Conservation (phyloP, 1,139 yeast species). For the Yamadazyma triangularis region DNA sequence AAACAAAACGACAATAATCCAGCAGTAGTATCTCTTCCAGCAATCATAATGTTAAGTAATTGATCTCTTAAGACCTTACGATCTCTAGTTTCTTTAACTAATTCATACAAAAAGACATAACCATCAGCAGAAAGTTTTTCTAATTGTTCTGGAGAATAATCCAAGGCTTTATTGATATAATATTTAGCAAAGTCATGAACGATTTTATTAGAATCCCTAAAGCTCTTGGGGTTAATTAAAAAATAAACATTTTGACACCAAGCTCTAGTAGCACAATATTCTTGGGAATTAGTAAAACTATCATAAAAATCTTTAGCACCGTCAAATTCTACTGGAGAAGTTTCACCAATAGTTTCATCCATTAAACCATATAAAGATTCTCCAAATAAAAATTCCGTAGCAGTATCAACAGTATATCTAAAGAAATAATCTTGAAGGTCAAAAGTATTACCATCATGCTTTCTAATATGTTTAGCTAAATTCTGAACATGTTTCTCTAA, state of each 20-base stretch:
- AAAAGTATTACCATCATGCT: slow-evolving; percentile 18
- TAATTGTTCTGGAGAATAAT: slow-evolving; percentile 16
- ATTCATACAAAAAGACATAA: slow-evolving; percentile 22
- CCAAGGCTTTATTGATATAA: slow-evolving; percentile 26
- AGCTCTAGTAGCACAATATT: slow-evolving; percentile 22
- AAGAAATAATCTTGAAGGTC: slow-evolving; percentile 33
- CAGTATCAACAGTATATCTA: slow-evolving; percentile 34
- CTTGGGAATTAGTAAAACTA: slow-evolving; percentile 25
- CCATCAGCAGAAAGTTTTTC: slow-evolving; percentile 15
- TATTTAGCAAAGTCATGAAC: slow-evolving; percentile 25
- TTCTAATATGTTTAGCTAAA: slow-evolving; percentile 27
- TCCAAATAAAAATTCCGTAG: slow-evolving; percentile 39
- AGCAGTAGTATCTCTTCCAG: slow-evolving; percentile 31
- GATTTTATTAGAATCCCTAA: slow-evolving; percentile 13
- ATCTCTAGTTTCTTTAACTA: slow-evolving; percentile 22
- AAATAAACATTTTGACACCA: slow-evolving; percentile 22
- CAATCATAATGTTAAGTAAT: slow-evolving; percentile 24
- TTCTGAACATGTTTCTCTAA: slow-evolving; percentile 40
- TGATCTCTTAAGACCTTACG: slow-evolving; percentile 22
- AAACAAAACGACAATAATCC: slow-evolving; percentile 21
- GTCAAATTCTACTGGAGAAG: slow-evolving; percentile 13
- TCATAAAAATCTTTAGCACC: slow-evolving; percentile 21
- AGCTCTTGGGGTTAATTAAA: slow-evolving; percentile 18
- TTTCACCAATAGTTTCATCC: slow-evolving; percentile 24
- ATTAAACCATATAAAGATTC: slow-evolving; percentile 24